Evolutionary conservation across 2,329 filamentous ascomycete species (phyloP), one percentile per base, ranked within the genome.

Genomic region (Pseudopyricularia cyperi): DNA sequence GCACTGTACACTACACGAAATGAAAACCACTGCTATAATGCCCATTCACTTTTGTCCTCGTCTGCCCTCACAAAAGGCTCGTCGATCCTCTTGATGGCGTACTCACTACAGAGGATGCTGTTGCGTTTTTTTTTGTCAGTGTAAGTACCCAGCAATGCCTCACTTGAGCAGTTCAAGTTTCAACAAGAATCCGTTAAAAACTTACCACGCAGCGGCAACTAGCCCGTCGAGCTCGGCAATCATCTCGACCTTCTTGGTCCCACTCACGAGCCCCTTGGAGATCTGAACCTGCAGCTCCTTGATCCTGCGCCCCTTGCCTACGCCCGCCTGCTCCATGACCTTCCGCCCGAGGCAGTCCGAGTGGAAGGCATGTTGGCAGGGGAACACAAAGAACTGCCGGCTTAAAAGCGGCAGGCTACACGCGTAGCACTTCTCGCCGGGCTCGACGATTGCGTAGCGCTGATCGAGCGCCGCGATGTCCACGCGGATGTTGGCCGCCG

Each of bases 361-460:
- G 66, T 98, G 93, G 63, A 98, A 98, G 3, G 90, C 87, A 68
- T 98, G 93, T 71, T 98, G 93, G 66, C 93, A 98, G 0, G 93
- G 93, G 59, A 98, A 98, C 17, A 98, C 93, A 60, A 97, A 98
- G 68, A 98, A 98, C 61, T 96, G 90, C 52, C 90, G 73, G 62
- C 87, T 90, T 15, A 98, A 75, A 52, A 98, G 70, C 9, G 93
- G 93, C 52, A 97, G 69, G 0, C 83, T 80, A 63, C 93, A 98
- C 2, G 85, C 80, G 69, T 91, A 94, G 67, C 93, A 98, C 63
- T 88, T 84, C 72, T 98, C 93, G 0, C 93, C 93, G 0, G 93
- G 91, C 64, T 96, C 90, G 7, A 98, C 93, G 56, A 98, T 95
- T 1, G 91, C 93, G 63, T 97, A 98, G 3, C 93, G 82, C 55